Conservation (phyloP, 495 filamentous ascomycete genomes). For the Opeltia flavorubescens region DNA sequence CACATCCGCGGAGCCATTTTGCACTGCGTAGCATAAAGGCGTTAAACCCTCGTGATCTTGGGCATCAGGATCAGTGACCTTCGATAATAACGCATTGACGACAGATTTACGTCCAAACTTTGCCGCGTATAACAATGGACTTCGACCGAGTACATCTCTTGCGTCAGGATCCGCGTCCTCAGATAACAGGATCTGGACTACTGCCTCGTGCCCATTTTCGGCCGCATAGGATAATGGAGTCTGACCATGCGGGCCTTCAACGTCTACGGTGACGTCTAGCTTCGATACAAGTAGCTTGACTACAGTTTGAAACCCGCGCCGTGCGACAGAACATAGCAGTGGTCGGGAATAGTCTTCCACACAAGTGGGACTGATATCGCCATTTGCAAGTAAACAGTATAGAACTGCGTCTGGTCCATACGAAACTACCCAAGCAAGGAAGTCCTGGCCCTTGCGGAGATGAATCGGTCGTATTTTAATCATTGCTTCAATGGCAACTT, state of each 20-base stretch:
- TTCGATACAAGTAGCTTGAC: neutral
- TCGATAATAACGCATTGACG: constrained; percentile 4
- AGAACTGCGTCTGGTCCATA: neutral
- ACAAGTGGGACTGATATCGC: neutral
- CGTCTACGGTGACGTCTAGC: neutral
- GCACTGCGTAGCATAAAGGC: neutral
- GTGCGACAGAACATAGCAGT: neutral
- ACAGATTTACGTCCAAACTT: constrained; percentile 6
- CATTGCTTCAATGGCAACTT: neutral
- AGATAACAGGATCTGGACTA: constrained; percentile 13
- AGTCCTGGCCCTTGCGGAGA: neutral
- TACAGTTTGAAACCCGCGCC: neutral
- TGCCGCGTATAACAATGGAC: constrained; percentile 11
- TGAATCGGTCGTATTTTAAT: neutral
- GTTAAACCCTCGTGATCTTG: neutral
- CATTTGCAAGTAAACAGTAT: neutral
- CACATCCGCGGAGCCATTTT: constrained; percentile 5
- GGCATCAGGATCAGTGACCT: neutral
- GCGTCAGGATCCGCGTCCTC: neutral
- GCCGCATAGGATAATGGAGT: constrained; percentile 2
- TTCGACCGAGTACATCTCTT: constrained; percentile 4
- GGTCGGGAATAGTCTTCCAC: neutral
- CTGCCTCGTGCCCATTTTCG: constrained; percentile 10
- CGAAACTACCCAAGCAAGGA: neutral
- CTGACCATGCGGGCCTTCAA: neutral